Evolutionary conservation across 2,329 filamentous ascomycete species (phyloP).

Genomic region (Hortaea werneckii): DNA sequence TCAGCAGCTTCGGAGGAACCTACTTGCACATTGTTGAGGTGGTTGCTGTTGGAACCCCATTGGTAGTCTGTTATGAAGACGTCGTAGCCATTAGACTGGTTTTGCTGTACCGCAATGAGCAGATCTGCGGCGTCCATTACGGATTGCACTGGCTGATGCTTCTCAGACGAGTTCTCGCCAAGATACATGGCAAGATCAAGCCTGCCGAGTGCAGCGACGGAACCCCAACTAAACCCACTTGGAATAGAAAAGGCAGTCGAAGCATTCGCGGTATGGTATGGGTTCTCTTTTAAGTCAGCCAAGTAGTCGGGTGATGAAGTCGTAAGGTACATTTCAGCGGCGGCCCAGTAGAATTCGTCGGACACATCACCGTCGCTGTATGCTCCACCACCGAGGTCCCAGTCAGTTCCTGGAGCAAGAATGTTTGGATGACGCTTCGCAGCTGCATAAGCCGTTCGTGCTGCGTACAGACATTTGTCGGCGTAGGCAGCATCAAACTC

Average conservation of each 20-base stretch:
- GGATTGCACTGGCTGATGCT: conserved; percentile 3
- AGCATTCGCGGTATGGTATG: conserved; percentile 4
- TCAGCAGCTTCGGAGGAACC: not conserved
- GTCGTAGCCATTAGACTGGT: conserved; percentile 4
- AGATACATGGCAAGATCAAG: conserved; percentile 4
- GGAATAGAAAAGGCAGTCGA: conserved; percentile 1
- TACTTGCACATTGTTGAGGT: conserved; percentile 5
- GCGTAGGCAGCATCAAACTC: not conserved
- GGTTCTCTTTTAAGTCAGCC: conserved; percentile 1
- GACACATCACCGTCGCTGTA: conserved; percentile 4
- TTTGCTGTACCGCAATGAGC: conserved; percentile 3
- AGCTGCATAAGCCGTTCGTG: conserved; percentile 2
- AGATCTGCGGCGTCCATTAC: conserved; percentile 5
- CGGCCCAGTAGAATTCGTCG: conserved; percentile 6
- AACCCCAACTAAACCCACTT: conserved; percentile 3
- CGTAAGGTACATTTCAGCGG: conserved; percentile 4
- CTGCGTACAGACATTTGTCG: not conserved
- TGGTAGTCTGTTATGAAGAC: conserved; percentile 2
- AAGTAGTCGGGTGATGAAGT: conserved; percentile 1
- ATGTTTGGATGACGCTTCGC: conserved; percentile 2
- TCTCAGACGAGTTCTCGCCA: conserved; percentile 2
- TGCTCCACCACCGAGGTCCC: conserved; percentile 5
- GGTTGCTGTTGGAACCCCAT: conserved; percentile 6
- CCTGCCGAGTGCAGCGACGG: conserved; percentile 1
- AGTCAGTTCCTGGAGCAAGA: conserved; percentile 3